phyloP scores from a whole-genome alignment of 2,329 filamentous ascomycete species.

The Ophiostoma ulmi region DNA sequence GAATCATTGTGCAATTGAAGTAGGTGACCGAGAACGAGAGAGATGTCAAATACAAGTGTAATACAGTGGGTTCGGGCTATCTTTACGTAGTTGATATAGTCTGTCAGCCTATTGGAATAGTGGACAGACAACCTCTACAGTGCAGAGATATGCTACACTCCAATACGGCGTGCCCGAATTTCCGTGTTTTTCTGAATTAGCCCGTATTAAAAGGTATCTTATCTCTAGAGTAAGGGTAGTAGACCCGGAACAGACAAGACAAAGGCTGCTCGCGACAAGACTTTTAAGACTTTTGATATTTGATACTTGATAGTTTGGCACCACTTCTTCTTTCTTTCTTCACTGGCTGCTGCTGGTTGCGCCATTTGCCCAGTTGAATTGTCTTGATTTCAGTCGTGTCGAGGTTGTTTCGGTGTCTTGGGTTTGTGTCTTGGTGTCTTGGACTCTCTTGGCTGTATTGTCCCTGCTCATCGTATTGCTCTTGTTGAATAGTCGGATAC shows the following conservation, averaged over 20 bases:
- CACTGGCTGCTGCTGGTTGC: background rate
- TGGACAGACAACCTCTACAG: background rate
- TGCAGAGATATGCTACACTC: background rate
- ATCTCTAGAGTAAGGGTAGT: too few species aligned
- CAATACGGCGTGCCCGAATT: constrained; percentile 11
- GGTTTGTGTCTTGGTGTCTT: constrained; percentile 5
- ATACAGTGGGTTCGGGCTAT: constrained; percentile 10
- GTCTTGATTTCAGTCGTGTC: constrained; percentile 7
- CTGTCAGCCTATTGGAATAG: too few species aligned
- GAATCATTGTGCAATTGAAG: background rate
- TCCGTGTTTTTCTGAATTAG: constrained; percentile 2
- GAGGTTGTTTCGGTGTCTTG: background rate
- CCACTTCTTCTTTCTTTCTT: background rate
- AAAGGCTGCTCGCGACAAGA: background rate
- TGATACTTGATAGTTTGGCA: background rate
- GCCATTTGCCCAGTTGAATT: background rate
- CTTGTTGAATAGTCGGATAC: too few species aligned
- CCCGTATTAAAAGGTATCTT: background rate
- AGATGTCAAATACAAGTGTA: constrained; percentile 8
- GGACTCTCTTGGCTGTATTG: background rate
- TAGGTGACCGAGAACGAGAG: background rate
- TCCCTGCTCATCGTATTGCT: too few species aligned
- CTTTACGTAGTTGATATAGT: background rate
- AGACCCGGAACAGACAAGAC: background rate
- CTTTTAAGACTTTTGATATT: background rate